phyloP scores from a whole-genome alignment of 768 basidiomycete species.

The Pisolithus tinctorius region DNA sequence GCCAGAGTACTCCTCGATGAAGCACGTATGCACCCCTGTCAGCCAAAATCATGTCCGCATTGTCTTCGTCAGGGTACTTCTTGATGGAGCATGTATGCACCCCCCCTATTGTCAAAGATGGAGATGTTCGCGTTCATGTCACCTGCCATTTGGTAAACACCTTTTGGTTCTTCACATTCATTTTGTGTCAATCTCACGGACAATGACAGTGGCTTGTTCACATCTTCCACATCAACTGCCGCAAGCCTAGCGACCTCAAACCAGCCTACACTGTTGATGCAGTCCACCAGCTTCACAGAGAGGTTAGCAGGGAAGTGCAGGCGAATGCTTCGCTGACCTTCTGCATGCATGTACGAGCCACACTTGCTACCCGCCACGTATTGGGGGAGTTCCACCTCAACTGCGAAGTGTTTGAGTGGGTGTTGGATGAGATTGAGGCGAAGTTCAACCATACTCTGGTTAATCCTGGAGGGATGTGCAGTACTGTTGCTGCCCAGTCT shows the following conservation, averaged over 20 bases:
- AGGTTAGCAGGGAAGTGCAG: no score
- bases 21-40: no score
- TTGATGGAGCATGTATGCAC: no score
- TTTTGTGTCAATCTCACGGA: constrained; percentile 77
- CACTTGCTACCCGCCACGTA: constrained; percentile 80
- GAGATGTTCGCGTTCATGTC: no score
- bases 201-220: constrained; percentile 78
- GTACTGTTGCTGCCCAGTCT: constrained; percentile 94
- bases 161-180: no score
- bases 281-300: constrained; percentile 58
- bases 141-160: no score
- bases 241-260: constrained; percentile 89
- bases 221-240: constrained; percentile 93
- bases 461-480: constrained; percentile 98
- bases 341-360: constrained; percentile 80
- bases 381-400: constrained; percentile 85
- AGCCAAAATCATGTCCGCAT: no score
- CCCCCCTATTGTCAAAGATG: no score
- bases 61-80: no score
- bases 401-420: constrained; percentile 37
- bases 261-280: constrained; percentile 81
- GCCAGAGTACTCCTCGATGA: no score
- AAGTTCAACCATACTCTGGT: constrained; percentile 34
- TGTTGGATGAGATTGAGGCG: no score
- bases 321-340: no score